Evolutionary conservation across 345 rosid species (phyloP).

Genomic region (Pugionium dolabratum): DNA sequence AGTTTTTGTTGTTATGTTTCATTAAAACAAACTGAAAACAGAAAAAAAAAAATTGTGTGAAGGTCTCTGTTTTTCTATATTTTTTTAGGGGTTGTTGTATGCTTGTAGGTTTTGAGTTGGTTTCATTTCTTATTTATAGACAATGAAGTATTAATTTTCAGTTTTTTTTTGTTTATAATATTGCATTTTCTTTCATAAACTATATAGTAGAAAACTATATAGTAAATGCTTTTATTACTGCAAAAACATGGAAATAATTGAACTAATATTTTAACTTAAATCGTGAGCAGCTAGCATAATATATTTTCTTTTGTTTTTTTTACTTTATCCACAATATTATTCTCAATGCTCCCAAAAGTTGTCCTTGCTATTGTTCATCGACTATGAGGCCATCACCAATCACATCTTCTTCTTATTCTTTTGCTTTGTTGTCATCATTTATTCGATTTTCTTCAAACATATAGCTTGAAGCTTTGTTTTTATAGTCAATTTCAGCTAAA

Average conservation of each 20-base stretch:
- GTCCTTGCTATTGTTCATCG: conserved; percentile 7
- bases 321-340: conserved; percentile 37
- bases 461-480: background rate
- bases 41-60: conserved; percentile 10
- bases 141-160: background rate
- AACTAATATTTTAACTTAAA: background rate
- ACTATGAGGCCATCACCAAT: conserved; percentile 27
- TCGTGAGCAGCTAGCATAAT: conserved; percentile 14
- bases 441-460: conserved; percentile 6
- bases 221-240: too few relatives aligned
- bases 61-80: conserved; percentile 19
- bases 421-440: conserved; percentile 21
- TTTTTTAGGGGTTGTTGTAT: conserved; percentile 5
- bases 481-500: background rate
- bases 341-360: conserved; percentile 42
- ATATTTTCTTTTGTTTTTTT: conserved; percentile 8
- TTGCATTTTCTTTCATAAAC: background rate
- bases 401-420: conserved; percentile 32
- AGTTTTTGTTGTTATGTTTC: conserved; percentile 31
- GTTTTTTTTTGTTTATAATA: background rate
- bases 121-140: conserved; percentile 47
- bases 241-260: too few relatives aligned
- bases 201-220: too few relatives aligned
- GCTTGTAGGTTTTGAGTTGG: conserved; percentile 26
- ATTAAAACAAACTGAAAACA: conserved; percentile 21